Base-by-base conservation (phyloP, 371 early-diverging fungal genomes). In the Rhizopus sp. region DNA sequence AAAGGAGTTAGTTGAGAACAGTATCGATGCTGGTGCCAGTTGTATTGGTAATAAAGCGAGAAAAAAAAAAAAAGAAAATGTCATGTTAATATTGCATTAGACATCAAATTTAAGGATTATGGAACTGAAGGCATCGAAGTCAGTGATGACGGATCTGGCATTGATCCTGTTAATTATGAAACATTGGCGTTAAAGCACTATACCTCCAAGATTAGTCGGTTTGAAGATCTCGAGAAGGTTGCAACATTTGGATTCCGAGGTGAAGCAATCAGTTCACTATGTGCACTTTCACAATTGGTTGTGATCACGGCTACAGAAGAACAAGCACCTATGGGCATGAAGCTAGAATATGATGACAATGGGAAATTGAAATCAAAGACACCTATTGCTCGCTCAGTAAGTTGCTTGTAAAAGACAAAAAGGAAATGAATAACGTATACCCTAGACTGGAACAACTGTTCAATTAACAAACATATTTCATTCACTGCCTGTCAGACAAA, bases 1-100 rank as follows among this genome's bases (percentile, higher is more conserved):
- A 12, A 96, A 99, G 76, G 99, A 99, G 69, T 75, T 99, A 10
- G 75, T 99, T 13, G 99, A 99, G 69, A 99, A 99, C 73, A 87
- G 92, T 44, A 62, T 99, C 16, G 99, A 99, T 72, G 95, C 99
- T 0, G 84, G 87, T 1, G 87, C 99, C 3, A 91, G 92, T 0
- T 41, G 68, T 5, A 85, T 99, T 37, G 93, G 90, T 87, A 83
- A 51, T 23, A 7, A 5, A 23, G 40, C 6, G 0, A 34, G 8
- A 23, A 31, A 29, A 9, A 47, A 7, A n/a, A 7, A 34, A 5
- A 23, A 31, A 29, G 12, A 47, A 7, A n/a, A 7, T 38, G 1
- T n/a, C 7, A 15, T 15, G n/a, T 44, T 35, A 45, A 44, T 47
- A 13, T 34, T 15, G 23, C 16, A 4, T 5, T 74, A 80, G 93